Base-by-base conservation (phyloP, 306 rosid genomes). In the Gillenia trifoliata region DNA sequence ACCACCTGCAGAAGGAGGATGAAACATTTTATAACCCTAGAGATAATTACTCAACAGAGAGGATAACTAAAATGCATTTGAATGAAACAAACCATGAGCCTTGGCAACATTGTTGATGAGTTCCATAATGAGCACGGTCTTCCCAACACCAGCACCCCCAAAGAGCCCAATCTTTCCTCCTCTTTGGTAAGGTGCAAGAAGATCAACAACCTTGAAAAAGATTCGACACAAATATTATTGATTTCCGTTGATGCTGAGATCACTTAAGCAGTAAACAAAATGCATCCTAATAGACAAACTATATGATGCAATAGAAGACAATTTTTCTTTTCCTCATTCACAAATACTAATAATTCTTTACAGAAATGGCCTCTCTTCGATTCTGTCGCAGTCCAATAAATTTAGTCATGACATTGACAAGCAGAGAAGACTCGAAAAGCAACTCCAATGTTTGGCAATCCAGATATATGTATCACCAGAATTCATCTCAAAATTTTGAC, bases 91-190 rank as follows among this genome's bases (percentile, higher is more conserved):
- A 89, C 98, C 98, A 76, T 91, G 97, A 56, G 97, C 98, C 82
- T 93, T 93, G 5, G 98, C 98, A 49, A 93, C 94, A 12, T 93
- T 93, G 89, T 93, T 93, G 78, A 93, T 93, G 64, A 93, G 97
- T 77, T 92, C 97, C 97, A 91, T 91, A 63, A 91, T 91, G 57
- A 91, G 97, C 77, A 91, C 92, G 0, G 97, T 89, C 62, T 89
- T 91, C n/a, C 97, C 97, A 0, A 91, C 97, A 86, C 95, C 93
- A 70, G 97, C 95, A 80, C 93, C 97, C 54, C 96, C 96, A 74
- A 89, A 91, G 62, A 91, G 80, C 73, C 96, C 97, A 79, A 91
- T 91, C 89, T 91, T 91, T 60, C 96, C 97, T 70, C 97, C 97
- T 75, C 90, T 91, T 86, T 89, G 96, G 79, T 89, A 91, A 19